Conservation (phyloP, 2,329 filamentous ascomycete species). For the Microdochium paspali region DNA sequence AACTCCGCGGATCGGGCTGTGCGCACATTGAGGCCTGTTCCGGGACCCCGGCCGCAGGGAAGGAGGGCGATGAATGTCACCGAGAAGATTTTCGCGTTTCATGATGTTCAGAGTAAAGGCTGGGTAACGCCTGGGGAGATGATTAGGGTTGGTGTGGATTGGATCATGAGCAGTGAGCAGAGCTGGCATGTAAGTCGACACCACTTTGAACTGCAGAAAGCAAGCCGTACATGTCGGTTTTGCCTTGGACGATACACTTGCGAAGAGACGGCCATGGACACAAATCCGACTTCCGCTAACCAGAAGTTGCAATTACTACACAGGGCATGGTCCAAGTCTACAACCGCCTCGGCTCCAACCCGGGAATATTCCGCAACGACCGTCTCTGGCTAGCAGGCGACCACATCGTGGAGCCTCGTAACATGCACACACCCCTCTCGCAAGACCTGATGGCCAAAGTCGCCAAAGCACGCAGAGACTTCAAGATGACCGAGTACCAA, state of each 20-base stretch:
- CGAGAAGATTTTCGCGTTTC: slow-evolving; percentile 35
- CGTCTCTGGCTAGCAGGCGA: slow-evolving; percentile 40
- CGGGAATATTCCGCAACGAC: slow-evolving; percentile 37
- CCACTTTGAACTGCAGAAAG: too few relatives aligned
- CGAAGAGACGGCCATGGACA: background rate
- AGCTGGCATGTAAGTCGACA: slow-evolving; percentile 24
- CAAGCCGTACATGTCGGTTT: too few relatives aligned
- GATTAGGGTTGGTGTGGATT: slow-evolving; percentile 32
- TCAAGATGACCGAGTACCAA: slow-evolving; percentile 30
- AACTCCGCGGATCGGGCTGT: slow-evolving; percentile 15
- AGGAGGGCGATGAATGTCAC: slow-evolving; percentile 27
- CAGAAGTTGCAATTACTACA: too few relatives aligned
- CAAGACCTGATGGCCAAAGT: slow-evolving; percentile 23
- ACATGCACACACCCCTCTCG: slow-evolving; percentile 23
- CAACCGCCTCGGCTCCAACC: slow-evolving; percentile 24
- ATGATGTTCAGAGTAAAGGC: slow-evolving; percentile 23
- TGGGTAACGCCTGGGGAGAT: slow-evolving; percentile 26
- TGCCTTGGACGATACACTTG: too few relatives aligned
- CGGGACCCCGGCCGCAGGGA: slow-evolving; percentile 4
- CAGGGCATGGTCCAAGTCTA: slow-evolving; percentile 30
- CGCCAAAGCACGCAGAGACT: slow-evolving; percentile 25
- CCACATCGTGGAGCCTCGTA: slow-evolving; percentile 34
- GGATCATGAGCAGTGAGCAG: slow-evolving; percentile 33
- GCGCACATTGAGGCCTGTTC: slow-evolving; percentile 2
- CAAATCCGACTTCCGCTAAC: too few relatives aligned